Evolutionary conservation across 2,329 filamentous ascomycete genomes (phyloP).

Genomic region (Paracorniculantispora psalliotae): DNA sequence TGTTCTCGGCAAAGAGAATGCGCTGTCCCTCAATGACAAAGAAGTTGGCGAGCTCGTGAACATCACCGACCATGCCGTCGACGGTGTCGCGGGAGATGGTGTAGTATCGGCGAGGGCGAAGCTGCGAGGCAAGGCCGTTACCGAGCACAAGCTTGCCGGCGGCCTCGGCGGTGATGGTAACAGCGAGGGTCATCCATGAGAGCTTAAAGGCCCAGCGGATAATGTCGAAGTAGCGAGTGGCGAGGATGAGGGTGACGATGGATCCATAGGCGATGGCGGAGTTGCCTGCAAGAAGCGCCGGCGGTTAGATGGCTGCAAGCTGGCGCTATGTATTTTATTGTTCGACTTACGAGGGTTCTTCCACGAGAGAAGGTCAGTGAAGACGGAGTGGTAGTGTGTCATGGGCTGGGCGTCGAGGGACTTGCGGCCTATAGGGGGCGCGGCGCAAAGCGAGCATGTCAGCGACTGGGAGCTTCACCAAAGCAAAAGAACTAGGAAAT

Average conservation of each 20-base stretch:
- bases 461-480: neutral
- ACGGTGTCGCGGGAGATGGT: slow-evolving; percentile 59
- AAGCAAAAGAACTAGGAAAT: neutral
- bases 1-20: slow-evolving; percentile 63
- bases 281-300: slow-evolving; percentile 41
- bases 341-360: slow-evolving; percentile 56
- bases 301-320: slow-evolving; percentile 17
- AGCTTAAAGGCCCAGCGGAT: slow-evolving; percentile 61
- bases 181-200: slow-evolving; percentile 56
- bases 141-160: slow-evolving; percentile 57
- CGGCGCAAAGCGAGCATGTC: slow-evolving; percentile 4
- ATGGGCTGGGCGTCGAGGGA: slow-evolving; percentile 42
- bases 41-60: slow-evolving; percentile 67
- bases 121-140: slow-evolving; percentile 58
- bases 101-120: slow-evolving; percentile 64
- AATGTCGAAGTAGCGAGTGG: slow-evolving; percentile 60
- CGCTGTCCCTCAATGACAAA: slow-evolving; percentile 66
- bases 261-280: slow-evolving; percentile 60
- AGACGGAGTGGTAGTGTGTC: slow-evolving; percentile 68
- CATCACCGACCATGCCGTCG: slow-evolving; percentile 56
- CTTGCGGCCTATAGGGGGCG: slow-evolving; percentile 5
- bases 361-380: slow-evolving; percentile 65
- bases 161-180: slow-evolving; percentile 57
- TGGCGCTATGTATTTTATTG: neutral
- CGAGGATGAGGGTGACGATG: slow-evolving; percentile 55